Evolutionary conservation across 2,329 filamentous ascomycete species (phyloP), one percentile per base, ranked within the genome.

Genomic region (Aotearoamyces nothofagi): DNA sequence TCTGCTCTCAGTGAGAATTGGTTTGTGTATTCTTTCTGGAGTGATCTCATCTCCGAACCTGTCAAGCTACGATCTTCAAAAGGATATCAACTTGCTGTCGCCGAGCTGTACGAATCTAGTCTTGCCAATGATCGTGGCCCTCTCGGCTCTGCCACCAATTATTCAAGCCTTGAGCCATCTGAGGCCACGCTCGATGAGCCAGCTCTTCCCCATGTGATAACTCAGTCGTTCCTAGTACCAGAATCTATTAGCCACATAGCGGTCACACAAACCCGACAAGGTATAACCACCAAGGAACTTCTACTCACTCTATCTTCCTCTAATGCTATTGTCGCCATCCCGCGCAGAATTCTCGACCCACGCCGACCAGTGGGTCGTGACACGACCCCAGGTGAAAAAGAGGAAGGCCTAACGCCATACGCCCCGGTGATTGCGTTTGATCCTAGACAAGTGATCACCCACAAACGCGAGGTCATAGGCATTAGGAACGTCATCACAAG

Each of bases 1-100:
- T 83, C 84, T 23, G 69, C 73, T 15, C 63, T 94, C 29, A 79
- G 84, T 0, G 90, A 98, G 60, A 96, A 98, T 55, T 96, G 87
- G 84, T 86, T 92, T 46, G 67, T 76, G 5, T 96, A 92, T 58
- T 78, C 82, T 5, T 80, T 86, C 52, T 78, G 69, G 43, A 68
- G 65, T 19, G 56, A 49, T 29, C 75, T 75, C 47, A 54, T 57
- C 3, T 75, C 74, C 46, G 55, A 57, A 3, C 60, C 75, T 17
- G 54, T 60, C 24, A 67, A 74, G 36, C 54, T 61, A n/a, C 61
- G 65, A 31, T 52, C 58, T 4, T 68, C 86, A 34, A 82, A 83
- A 52, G 86, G 86, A 20, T 81, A 92, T 52, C 82, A 93, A 43
- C 64, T 96, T 5, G 67, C 86, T 12, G 66, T 93, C 8, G 76